Evolutionary conservation across 371 early-diverging fungal genomes (phyloP), one percentile per base, ranked within the genome.

Genomic region (Mucor sp.): DNA sequence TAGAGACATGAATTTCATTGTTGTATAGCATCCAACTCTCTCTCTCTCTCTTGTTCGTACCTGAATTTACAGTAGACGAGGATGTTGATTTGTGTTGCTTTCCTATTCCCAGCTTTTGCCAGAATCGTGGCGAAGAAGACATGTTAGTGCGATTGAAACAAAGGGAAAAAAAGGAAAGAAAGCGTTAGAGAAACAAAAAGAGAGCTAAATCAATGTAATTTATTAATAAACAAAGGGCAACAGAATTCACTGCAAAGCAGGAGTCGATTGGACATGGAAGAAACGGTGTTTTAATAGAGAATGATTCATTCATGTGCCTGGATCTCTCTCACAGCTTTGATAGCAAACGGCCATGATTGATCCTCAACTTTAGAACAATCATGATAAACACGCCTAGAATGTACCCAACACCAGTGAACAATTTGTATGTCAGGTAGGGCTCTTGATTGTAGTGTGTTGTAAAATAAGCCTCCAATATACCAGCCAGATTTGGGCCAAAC

Each of bases 81-180:
- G 67, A 39, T 15, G 62, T 50, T 7, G 67, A 61, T 12, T 59
- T 33, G n/a, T 63, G 73, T 19, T 77, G 74, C 58, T 74, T 81
- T 58, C 70, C 64, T 56, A 81, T 62, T 5, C 77, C 71, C 32
- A 81, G 68, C 58, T 81, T 81, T 68, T 79, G 77, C 82, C 82
- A 81, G 57, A 74, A 69, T 60, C 69, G 62, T 32, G 73, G 69
- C 50, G 69, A 68, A 30, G 73, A 62, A 37, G 69, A 65, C 73
- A 69, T n/a, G n/a, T 69, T 2, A 43, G 15, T n/a, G 6, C 14
- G 1, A 15, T 28, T 32, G 30, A 47, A 28, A 60, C 12, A 61
- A 61, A 33, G 47, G 17, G 15, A 60, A 47, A 47, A 32, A 47
- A 28, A 17, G 4, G 47, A 28, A 61, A 43, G n/a, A 28, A 60